A percentile compares a stretch with the other conserved stretches of the same genome.
These are phyloP conservation scores for Blastobotrys terrestris DNA, from an alignment of 805 yeast genomes.

Conservation along the genomic window DNA sequence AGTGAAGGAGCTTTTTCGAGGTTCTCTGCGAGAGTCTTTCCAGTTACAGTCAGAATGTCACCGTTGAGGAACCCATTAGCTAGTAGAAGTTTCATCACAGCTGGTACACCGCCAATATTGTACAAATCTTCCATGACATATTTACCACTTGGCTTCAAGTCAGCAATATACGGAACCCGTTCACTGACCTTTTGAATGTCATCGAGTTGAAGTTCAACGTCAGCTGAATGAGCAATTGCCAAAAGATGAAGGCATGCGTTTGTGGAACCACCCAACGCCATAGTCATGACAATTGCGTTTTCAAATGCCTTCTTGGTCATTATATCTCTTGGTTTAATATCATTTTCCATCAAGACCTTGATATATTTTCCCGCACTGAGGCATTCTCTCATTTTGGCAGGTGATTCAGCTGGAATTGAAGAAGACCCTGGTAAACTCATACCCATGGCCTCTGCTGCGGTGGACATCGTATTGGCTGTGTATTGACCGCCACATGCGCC, in stretches of 20 bases:
- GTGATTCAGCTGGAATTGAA: conserved; percentile 78
- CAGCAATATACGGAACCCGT: conserved; percentile 85
- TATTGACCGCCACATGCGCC: conserved; percentile 99
- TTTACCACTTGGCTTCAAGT: conserved; percentile 94
- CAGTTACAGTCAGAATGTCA: conserved; percentile 74
- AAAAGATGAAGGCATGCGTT: conserved; percentile 89
- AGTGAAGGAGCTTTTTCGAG: conserved; percentile 50
- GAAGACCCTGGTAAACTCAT: conserved; percentile 90
- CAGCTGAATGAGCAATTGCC: conserved; percentile 87
- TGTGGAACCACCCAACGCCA: conserved; percentile 97
- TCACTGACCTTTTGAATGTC: conserved; percentile 93
- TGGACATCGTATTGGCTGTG: conserved; percentile 97
- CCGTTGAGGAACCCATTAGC: conserved; percentile 83
- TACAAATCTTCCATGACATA: conserved; percentile 93
- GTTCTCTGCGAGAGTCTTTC: conserved; percentile 85
- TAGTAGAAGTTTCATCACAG: conserved; percentile 81
- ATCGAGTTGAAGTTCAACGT: conserved; percentile 75
- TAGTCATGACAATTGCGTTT: conserved; percentile 86
- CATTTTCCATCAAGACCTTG: conserved; percentile 63
- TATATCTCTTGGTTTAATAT: conserved; percentile 80
- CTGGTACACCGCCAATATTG: conserved; percentile 87
- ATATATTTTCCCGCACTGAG: conserved; percentile 75
- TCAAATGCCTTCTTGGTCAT: conserved; percentile 86
- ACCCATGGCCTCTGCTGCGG: conserved; percentile 94
- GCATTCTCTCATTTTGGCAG: conserved; percentile 73